Evolutionary conservation across 2,329 filamentous ascomycete genomes (phyloP).

Genomic region (Aspergillus alliaceus): DNA sequence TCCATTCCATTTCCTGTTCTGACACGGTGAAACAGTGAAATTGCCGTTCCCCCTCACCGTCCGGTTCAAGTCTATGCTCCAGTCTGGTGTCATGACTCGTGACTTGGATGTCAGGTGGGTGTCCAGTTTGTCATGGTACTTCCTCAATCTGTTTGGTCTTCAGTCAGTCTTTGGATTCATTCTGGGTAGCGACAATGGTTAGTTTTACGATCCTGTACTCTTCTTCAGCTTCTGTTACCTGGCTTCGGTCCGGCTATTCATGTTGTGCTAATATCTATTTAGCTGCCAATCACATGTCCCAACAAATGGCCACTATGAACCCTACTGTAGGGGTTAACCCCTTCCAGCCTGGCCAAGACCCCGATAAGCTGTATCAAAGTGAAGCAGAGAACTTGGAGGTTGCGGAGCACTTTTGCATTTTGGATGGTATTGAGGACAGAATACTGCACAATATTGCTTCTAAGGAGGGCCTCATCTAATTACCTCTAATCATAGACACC

Average conservation of each 20-base stretch:
- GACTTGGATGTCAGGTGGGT: conserved; percentile 99
- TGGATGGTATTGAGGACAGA: conserved; percentile 84
- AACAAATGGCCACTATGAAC: conserved; percentile 76
- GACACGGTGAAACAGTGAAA: conserved; percentile 64
- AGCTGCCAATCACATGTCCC: conserved; percentile 90
- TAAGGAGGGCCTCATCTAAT: conserved; percentile 8
- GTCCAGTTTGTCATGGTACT: conserved; percentile 98
- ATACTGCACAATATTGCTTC: conserved; percentile 58
- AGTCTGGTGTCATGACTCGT: conserved; percentile 91
- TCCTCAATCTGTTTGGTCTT: conserved; percentile 92
- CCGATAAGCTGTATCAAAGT: conserved; percentile 88
- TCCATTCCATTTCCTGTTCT: not conserved
- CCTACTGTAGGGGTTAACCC: conserved; percentile 66
- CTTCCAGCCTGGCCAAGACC: conserved; percentile 90
- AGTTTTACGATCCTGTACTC: conserved; percentile 33
- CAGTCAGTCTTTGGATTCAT: conserved; percentile 98
- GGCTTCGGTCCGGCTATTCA: not conserved
- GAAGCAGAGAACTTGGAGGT: conserved; percentile 97
- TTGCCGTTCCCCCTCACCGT: conserved; percentile 95
- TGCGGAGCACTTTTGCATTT: conserved; percentile 86
- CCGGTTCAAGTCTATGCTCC: conserved; percentile 99
- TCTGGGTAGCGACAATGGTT: conserved; percentile 92
- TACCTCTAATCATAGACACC: not conserved
- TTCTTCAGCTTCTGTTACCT: not conserved
- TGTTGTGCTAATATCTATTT: not conserved